Base-by-base conservation (phyloP, 2,329 filamentous ascomycete species). In the Apiospora marii region DNA sequence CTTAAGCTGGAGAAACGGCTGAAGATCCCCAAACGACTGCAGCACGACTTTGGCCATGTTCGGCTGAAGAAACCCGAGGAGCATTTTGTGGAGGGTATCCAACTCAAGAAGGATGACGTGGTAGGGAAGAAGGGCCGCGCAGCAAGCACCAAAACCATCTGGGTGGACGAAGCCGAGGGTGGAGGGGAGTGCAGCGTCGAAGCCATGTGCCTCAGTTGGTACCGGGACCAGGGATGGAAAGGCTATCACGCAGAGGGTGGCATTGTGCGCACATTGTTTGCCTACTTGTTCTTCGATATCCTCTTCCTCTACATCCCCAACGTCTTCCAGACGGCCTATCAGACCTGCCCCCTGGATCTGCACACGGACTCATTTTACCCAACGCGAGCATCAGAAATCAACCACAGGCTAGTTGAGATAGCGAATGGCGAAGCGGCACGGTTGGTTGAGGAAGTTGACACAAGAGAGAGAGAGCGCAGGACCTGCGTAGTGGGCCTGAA, bases 321-420 rank as follows among this genome's bases (percentile, higher is more conserved):
- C 77, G 96, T 99, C 71, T 99, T 99, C 82, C 96, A 98, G 81
- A 99, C 96, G 7, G 90, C 93, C 0, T 99, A 94, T 80, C 96
- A 99, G 82, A 97, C 94, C 0, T 98, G 94, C 79, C 96, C 96
- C 0, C 85, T 99, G 4, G 96, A 99, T 81, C 85, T 99, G 7
- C 93, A 97, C 80, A 98, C 95, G 0, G 96, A 99, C 80, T 92
- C 93, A 3, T 99, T 99, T 84, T 98, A 94, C 80, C 90, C 94
- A 0, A 91, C 92, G 0, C 90, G 96, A n/a, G 91, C 93, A 48
- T 94, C 92, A 4, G 95, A 98, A 83, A 96, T 98, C 80, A 97
- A 98, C 79, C 91, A 92, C 74, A 91, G 95, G 0, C 87, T 98
- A 1, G 94, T 94, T 4, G 92, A 95, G 77, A 95, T 99, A 77